These are phyloP conservation scores for Sabuloglossum arenarium DNA, from an alignment of 495 filamentous ascomycete genomes.

Conservation along the genomic window DNA sequence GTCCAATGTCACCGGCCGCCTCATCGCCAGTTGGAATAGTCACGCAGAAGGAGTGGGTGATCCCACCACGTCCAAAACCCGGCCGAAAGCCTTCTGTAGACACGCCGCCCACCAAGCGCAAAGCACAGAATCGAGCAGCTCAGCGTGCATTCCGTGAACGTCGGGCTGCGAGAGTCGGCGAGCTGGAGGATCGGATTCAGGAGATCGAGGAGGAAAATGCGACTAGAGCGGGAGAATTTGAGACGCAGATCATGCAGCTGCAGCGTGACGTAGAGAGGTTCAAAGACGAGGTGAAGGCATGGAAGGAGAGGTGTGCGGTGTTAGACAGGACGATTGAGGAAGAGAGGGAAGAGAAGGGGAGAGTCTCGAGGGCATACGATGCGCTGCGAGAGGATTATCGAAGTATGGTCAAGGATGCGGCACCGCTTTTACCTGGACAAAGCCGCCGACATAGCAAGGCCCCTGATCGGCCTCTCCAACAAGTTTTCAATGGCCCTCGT, in stretches of 20 bases:
- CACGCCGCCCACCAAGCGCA: slow-evolving; percentile 76
- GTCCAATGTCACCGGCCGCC: slow-evolving; percentile 2
- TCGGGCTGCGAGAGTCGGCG: slow-evolving; percentile 61
- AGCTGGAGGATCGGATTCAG: slow-evolving; percentile 68
- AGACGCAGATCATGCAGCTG: slow-evolving; percentile 25
- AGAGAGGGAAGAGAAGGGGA: slow-evolving; percentile 24
- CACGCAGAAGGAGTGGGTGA: slow-evolving; percentile 71
- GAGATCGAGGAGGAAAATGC: slow-evolving; percentile 33
- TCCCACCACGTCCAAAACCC: slow-evolving; percentile 79
- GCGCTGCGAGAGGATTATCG: neutral
- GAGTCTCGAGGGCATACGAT: slow-evolving; percentile 14
- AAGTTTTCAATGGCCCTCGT: neutral
- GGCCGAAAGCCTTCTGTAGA: slow-evolving; percentile 84
- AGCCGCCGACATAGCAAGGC: neutral
- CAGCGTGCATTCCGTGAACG: slow-evolving; percentile 83
- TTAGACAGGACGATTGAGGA: slow-evolving; percentile 6
- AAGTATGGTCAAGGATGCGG: slow-evolving; percentile 12
- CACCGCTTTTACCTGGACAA: slow-evolving; percentile 13
- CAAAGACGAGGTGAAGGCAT: slow-evolving; percentile 11
- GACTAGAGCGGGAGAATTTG: slow-evolving; percentile 21
- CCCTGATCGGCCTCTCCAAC: neutral
- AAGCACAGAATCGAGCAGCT: slow-evolving; percentile 83
- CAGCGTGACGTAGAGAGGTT: slow-evolving; percentile 14
- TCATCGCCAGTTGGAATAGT: slow-evolving; percentile 14
- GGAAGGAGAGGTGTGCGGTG: slow-evolving; percentile 5